These are phyloP conservation scores for Leishmania aethiopica DNA, from an alignment of 208 protist species.

Conservation along the genomic window DNA sequence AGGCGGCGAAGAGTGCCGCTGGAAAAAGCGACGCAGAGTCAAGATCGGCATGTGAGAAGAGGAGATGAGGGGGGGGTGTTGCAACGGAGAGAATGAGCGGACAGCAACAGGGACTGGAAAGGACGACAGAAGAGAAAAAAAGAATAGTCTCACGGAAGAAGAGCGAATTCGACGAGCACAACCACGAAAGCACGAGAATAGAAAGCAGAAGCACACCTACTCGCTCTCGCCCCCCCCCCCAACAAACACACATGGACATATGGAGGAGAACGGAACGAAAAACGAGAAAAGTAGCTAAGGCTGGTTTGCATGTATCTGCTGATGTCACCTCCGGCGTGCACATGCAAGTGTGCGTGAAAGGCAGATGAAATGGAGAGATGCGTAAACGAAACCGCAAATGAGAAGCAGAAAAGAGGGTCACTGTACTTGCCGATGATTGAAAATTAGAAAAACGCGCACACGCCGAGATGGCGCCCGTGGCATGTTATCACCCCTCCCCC, in stretches of 20 bases:
- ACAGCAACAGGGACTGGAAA: not conserved
- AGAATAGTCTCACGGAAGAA: constrained; percentile 4
- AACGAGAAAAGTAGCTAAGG: not conserved
- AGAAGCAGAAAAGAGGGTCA: not conserved
- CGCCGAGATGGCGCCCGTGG: not conserved
- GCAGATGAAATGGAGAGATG: not conserved
- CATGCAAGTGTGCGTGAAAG: not conserved
- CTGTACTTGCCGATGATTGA: not conserved
- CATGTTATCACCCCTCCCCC: not conserved
- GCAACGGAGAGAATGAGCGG: constrained; percentile 9
- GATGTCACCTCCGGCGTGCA: not conserved
- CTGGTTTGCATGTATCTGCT: not conserved
- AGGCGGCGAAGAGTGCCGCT: not conserved
- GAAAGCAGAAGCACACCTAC: not conserved
- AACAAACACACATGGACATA: not conserved
- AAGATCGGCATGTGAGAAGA: not conserved
- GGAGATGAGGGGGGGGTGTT: not conserved
- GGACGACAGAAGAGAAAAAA: not conserved
- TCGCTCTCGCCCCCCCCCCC: not conserved
- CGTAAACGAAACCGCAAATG: not conserved
- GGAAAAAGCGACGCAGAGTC: not conserved
- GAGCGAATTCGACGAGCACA: not conserved
- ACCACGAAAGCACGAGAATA: not conserved
- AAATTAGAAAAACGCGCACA: not conserved
- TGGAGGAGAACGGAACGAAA: not conserved